phyloP scores from a whole-genome alignment of 768 basidiomycete species.

The Coprinopsis sp. region DNA sequence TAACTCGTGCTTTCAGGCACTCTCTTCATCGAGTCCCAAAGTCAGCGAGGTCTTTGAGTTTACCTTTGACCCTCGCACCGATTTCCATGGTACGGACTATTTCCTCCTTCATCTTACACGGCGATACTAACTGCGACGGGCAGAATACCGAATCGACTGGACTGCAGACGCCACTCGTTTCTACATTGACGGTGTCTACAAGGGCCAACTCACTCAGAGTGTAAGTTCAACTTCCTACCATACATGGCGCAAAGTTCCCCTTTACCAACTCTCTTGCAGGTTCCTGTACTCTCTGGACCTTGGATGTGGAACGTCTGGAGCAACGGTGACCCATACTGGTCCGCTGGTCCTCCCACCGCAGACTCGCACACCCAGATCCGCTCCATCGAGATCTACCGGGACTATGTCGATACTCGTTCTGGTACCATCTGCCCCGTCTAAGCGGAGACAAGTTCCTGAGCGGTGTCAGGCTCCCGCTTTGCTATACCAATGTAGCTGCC shows the following conservation, averaged over 20 bases:
- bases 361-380: slow-evolving; percentile 31
- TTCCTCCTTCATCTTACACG: background rate
- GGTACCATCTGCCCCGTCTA: slow-evolving; percentile 15
- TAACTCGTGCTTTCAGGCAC: slow-evolving; percentile 13
- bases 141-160: slow-evolving; percentile 36
- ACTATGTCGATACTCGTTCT: slow-evolving; percentile 21
- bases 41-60: slow-evolving; percentile 24
- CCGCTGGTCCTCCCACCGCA: slow-evolving; percentile 29
- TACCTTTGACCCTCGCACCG: slow-evolving; percentile 28
- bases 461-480: too few species aligned
- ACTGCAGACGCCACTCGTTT: slow-evolving; percentile 25
- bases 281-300: slow-evolving; percentile 24
- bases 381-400: slow-evolving; percentile 32
- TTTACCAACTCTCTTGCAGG: slow-evolving; percentile 14
- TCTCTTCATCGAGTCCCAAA: slow-evolving; percentile 14
- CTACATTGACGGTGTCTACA: slow-evolving; percentile 30
- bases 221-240: slow-evolving; percentile 15
- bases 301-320: slow-evolving; percentile 36
- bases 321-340: slow-evolving; percentile 31
- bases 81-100: slow-evolving; percentile 27
- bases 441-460: too few species aligned
- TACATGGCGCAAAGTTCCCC: background rate
- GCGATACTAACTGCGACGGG: background rate
- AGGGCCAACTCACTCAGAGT: slow-evolving; percentile 25
- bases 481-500: too few species aligned